Percentiles rank a stretch among this genome's conserved stretches.
These are phyloP conservation scores for Umbelopsis sp. DNA, from an alignment of 192 early-diverging fungal genomes.

Conservation along the genomic window DNA sequence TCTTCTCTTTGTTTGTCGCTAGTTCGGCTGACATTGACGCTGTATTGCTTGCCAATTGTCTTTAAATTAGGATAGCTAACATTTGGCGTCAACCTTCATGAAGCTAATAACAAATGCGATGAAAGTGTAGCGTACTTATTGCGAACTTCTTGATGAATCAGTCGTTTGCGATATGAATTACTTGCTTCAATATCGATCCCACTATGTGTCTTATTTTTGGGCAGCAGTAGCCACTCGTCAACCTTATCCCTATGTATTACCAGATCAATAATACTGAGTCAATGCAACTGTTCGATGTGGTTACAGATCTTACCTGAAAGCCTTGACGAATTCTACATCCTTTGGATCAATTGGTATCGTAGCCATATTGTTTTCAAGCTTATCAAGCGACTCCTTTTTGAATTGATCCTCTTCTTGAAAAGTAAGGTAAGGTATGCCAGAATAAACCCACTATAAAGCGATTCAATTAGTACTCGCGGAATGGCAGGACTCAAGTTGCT, in stretches of 20 bases:
- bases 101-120: not conserved
- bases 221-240: conserved; percentile 43
- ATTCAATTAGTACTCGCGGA: not conserved
- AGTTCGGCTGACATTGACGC: conserved; percentile 26
- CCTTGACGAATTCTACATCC: conserved; percentile 49
- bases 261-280: not conserved
- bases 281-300: not conserved
- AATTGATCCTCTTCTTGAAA: conserved; percentile 50
- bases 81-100: not conserved
- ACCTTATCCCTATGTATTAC: conserved; percentile 30
- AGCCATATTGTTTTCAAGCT: conserved; percentile 32
- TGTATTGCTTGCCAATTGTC: conserved; percentile 30
- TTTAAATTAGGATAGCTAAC: conserved; percentile 30
- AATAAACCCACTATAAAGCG: conserved; percentile 39
- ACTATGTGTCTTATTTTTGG: conserved; percentile 44
- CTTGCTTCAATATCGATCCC: conserved; percentile 40
- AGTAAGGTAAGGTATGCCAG: conserved; percentile 63
- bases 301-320: conserved; percentile 33
- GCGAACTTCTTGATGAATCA: conserved; percentile 67
- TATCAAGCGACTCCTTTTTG: conserved; percentile 19
- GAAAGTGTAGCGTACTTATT: conserved; percentile 30
- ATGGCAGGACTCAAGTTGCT: not conserved
- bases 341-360: conserved; percentile 55
- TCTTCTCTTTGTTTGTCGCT: conserved; percentile 24
- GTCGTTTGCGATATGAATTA: conserved; percentile 53